These are phyloP conservation scores for Salix exigua DNA, from an alignment of 345 rosid genomes.

Conservation along the genomic window DNA sequence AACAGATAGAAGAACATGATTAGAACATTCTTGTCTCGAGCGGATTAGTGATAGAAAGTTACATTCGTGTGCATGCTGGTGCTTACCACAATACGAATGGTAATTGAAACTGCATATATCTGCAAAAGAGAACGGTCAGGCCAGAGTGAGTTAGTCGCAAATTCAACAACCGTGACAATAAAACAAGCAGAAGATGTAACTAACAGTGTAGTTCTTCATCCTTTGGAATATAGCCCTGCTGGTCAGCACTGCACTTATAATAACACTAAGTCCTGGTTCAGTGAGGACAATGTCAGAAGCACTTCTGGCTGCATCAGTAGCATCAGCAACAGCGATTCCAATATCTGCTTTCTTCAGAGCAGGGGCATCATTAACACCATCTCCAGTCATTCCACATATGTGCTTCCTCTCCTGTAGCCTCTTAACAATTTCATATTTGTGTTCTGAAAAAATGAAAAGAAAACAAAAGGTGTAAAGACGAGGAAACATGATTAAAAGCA, in stretches of 20 bases:
- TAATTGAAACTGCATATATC: slow-evolving; percentile 94
- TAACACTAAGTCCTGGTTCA: slow-evolving; percentile 92
- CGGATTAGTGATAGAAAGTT: neutral
- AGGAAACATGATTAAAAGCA: neutral
- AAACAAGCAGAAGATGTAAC: slow-evolving; percentile 17
- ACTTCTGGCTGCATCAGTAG: slow-evolving; percentile 92
- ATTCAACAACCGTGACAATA: neutral
- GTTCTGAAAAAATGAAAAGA: slow-evolving; percentile 43
- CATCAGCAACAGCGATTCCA: slow-evolving; percentile 94
- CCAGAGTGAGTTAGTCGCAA: slow-evolving; percentile 6
- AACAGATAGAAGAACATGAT: neutral
- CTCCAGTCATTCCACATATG: slow-evolving; percentile 95
- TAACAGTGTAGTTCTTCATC: slow-evolving; percentile 93
- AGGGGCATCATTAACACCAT: slow-evolving; percentile 94
- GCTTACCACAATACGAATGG: slow-evolving; percentile 89
- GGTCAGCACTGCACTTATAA: slow-evolving; percentile 86
- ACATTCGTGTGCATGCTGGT: neutral
- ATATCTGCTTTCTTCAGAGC: slow-evolving; percentile 94
- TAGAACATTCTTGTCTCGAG: neutral
- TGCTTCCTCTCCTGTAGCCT: slow-evolving; percentile 84
- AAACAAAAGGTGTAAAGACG: neutral
- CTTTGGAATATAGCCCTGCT: slow-evolving; percentile 93
- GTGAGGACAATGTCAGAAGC: slow-evolving; percentile 96
- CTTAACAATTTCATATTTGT: slow-evolving; percentile 85
- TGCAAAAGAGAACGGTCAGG: slow-evolving; percentile 24